Evolutionary conservation across 1,139 yeast genomes (phyloP), one percentile per base, ranked within the genome.

Genomic region (Candida gigantensis): DNA sequence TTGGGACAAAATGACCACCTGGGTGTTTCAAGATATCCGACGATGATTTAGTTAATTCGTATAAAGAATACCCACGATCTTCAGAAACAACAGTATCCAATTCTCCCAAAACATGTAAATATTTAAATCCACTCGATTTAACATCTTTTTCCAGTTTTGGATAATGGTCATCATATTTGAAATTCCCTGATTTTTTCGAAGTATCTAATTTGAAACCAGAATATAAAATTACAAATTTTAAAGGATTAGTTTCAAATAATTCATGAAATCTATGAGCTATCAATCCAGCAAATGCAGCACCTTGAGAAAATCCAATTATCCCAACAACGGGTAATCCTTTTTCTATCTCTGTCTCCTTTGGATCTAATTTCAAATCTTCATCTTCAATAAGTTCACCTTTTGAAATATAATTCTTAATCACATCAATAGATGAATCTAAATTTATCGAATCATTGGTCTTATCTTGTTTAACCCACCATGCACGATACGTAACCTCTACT

Each of bases 1-100:
- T 83, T 5, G 96, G 96, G 11, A 86, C 90, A 55, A 81, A 86
- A 55, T 87, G 96, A 0, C 95, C 94, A 24, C 95, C 95, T 2
- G 90, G 85, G 55, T 87, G 96, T 43, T 69, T 75, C 45, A 86
- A 54, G 28, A 81, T 44, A 3, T 72, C 71, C 5, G 75, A 68
- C 2, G 58, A 62, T 5, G 62, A 65, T 32, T 65, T 64, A 47
- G 83, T 78, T 2, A 69, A 59, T 8, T 86, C 74, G 49, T 69
- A 81, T 28, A 90, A 63, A 1, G 68, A 62, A 60, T 77, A 63
- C 0, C 84, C 73, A 42, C 94, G 70, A 32, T 76, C 82, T 34
- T 84, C 89, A n/a, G 83, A 79, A 3, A 90, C 92, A 11, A 92
- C 83, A 0, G 97, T 87, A 54, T 92, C 98, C 28, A 89, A 63